Base-by-base conservation (phyloP, 2,329 filamentous ascomycete genomes). In the Diplodia sapinea region DNA sequence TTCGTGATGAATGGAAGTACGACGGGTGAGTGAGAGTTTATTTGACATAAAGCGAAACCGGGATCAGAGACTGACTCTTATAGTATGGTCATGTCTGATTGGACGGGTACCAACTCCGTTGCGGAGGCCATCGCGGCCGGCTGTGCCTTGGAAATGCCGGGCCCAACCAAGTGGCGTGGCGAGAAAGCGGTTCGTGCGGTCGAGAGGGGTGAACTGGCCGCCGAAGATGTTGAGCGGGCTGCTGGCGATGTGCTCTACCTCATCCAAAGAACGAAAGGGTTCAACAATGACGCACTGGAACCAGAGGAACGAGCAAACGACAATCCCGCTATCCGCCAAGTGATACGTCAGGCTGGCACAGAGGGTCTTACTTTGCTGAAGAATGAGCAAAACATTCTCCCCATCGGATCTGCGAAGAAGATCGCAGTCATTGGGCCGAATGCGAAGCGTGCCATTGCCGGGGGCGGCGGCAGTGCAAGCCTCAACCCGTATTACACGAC, bases 401-500 rank as follows among this genome's bases (percentile, higher is more conserved):
- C 88, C 0, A 84, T 90, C 68, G 81, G 82, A 7, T 81, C 81
- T 31, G 84, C 83, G 17, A 83, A 83, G 67, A 89, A 84, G 73
- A 83, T 91, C 67, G 88, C 88, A 3, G 83, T 90, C 68, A 89
- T 91, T 63, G 88, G 88, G 0, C 88, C 88, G 1, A 90, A 91
- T 69, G 88, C 87, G 23, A 89, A 89, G 74, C 81, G 87, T 66
- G 86, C 88, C 0, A 89, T 91, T 70, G 88, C 87, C n/a, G 87
- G 86, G 17, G 88, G 89, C 61, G 88, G 88, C 50, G 88, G 89
- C 61, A 90, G 88, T 72, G 88, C 89, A 20, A 89, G 86, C 70
- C 78, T 91, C 57, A 90, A 90, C 74, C 87, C 89, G 0, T 90
- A 91, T 76, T 91, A 91, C 76, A 88, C 82, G 70, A 88, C 87